Base-by-base conservation (phyloP, 495 filamentous ascomycete species). In the Trichoderma orchidacearum region DNA sequence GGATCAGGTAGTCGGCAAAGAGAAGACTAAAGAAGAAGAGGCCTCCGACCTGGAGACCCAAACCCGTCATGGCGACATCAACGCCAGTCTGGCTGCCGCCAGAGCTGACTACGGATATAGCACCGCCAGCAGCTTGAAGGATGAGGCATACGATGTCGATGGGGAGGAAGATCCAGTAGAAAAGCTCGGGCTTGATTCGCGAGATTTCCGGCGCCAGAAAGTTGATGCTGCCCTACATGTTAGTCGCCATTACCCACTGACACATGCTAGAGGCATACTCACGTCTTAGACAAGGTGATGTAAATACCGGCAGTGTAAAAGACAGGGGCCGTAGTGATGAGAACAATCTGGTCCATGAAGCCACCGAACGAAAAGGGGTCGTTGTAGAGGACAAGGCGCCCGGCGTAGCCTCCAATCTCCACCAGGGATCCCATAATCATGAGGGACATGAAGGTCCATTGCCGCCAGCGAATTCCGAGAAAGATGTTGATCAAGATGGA, bases 271-370 rank as follows among this genome's bases (percentile, higher is more conserved):
- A 21, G 3, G 28, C 12, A 27, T 3, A 66, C 67, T 62, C 36
- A 71, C 70, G 66, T 58, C 31, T 62, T 58, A 13, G 64, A 63
- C 15, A 73, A 59, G 3, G 74, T 78, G 54, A 80, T 58, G 64
- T 82, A 82, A 55, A 81, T 73, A 25, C 68, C 77, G 4, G 78
- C 79, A 28, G 72, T 71, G 50, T 75, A 66, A 60, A 76, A 81
- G 17, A 75, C 70, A 0, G 79, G 79, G 0, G 64, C 75, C 23
- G 78, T 68, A 9, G 72, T 77, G 9, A 83, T 65, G 57, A 75
- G 79, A 60, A 77, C 64, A 34, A 76, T 75, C 56, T 78, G 68
- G 3, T 75, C 60, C 51, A 73, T 60, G 54, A 78, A 78, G 1
- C 59, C 71, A 0, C 27, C 32, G 56, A 72, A 73, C 27, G 27